Conservation (phyloP, 805 yeast genomes). For the Starmerella apis region DNA sequence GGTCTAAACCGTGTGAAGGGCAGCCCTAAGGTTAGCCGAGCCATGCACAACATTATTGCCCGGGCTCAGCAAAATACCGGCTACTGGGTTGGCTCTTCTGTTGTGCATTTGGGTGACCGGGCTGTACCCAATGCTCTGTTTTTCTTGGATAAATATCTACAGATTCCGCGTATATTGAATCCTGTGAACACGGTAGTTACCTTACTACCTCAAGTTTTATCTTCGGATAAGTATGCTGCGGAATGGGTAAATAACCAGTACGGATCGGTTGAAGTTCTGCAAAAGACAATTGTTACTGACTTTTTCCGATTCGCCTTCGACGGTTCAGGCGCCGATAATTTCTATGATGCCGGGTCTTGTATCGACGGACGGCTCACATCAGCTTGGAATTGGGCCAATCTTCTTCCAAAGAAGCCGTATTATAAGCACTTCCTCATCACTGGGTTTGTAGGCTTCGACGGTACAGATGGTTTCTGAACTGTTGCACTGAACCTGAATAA, state of each 20-base stretch:
- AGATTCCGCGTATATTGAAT: slow-evolving; percentile 64
- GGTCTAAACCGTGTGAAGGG: slow-evolving; percentile 68
- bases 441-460: slow-evolving; percentile 69
- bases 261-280: slow-evolving; percentile 45
- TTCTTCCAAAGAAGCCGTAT: slow-evolving; percentile 56
- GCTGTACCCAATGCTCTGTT: slow-evolving; percentile 76
- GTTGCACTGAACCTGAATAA: too few relatives aligned
- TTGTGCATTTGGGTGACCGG: slow-evolving; percentile 70
- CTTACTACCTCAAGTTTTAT: slow-evolving; percentile 44
- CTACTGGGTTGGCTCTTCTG: slow-evolving; percentile 71
- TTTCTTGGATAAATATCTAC: slow-evolving; percentile 68
- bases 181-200: slow-evolving; percentile 55
- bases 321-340: slow-evolving; percentile 77
- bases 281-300: slow-evolving; percentile 39
- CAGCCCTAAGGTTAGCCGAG: slow-evolving; percentile 57
- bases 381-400: slow-evolving; percentile 76
- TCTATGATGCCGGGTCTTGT: slow-evolving; percentile 74
- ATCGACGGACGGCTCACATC: slow-evolving; percentile 73
- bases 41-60: slow-evolving; percentile 58
- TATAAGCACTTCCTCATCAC: slow-evolving; percentile 51
- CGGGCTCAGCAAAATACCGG: slow-evolving; percentile 55
- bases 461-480: slow-evolving; percentile 46
- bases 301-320: slow-evolving; percentile 54
- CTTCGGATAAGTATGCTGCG: slow-evolving; percentile 34
- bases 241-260: slow-evolving; percentile 49